A percentile compares a stretch with the other conserved stretches of the same genome.
Evolutionary conservation across 2,329 filamentous ascomycete genomes (phyloP).

Genomic region (Diplodia mutila): DNA sequence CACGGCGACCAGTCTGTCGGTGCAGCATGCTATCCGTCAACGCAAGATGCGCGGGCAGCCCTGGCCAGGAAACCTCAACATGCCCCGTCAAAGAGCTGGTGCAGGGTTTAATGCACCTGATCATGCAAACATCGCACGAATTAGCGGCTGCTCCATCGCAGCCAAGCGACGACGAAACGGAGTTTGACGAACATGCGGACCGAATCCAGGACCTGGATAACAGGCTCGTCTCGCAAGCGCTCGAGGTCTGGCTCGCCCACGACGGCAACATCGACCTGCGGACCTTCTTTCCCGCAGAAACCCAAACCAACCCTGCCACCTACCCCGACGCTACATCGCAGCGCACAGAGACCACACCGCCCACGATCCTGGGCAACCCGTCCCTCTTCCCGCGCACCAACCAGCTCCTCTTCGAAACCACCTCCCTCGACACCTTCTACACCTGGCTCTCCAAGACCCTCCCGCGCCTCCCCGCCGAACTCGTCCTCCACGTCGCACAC

Average conservation of each 20-base stretch:
- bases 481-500: not conserved
- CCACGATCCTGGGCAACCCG: not conserved
- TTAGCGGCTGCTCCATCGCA: not conserved
- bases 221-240: not conserved
- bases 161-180: not conserved
- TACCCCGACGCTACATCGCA: not conserved
- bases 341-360: not conserved
- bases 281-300: not conserved
- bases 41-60: not conserved
- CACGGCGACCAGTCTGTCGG: not conserved
- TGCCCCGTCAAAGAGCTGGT: not conserved
- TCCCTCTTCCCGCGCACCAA: not conserved
- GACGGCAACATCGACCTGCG: not conserved
- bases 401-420: not conserved
- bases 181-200: not conserved
- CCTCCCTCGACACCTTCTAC: not conserved
- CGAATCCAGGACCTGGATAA: not conserved
- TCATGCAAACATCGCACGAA: not conserved
- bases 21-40: not conserved
- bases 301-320: not conserved
- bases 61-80: not conserved
- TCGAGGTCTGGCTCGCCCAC: not conserved
- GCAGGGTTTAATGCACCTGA: not conserved
- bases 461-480: not conserved
- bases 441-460: not conserved